Evolutionary conservation across 768 basidiomycete genomes (phyloP).

Genomic region (Solioccasus polychromus): DNA sequence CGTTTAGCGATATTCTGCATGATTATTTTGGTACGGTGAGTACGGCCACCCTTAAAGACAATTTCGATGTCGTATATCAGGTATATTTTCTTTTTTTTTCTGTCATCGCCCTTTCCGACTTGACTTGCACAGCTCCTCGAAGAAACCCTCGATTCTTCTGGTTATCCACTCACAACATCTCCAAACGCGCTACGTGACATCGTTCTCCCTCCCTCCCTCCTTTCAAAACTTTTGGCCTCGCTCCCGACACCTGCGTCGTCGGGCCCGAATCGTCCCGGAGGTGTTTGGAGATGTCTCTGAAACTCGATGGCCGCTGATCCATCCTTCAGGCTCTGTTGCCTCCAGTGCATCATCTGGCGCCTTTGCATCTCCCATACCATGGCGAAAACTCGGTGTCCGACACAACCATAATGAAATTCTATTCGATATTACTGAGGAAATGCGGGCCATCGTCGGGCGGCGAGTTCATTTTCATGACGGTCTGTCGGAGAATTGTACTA

Average conservation of each 20-base stretch:
- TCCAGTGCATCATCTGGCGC: constrained; percentile 41
- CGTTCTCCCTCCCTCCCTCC: constrained; percentile 85
- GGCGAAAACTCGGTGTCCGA: constrained; percentile 81
- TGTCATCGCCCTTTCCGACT: not conserved
- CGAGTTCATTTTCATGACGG: constrained; percentile 6
- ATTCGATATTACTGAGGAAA: constrained; percentile 84
- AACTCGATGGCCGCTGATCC: not conserved
- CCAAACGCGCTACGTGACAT: constrained; percentile 89
- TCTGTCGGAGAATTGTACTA: not conserved
- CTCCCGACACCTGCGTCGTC: constrained; percentile 27
- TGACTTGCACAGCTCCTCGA: constrained; percentile 67
- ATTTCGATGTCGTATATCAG: constrained; percentile 95
- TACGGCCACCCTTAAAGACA: constrained; percentile 76
- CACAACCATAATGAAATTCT: constrained; percentile 91
- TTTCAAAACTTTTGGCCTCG: constrained; percentile 62
- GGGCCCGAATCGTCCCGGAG: constrained; percentile 27
- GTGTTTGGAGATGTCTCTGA: constrained; percentile 7
- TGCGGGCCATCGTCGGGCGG: constrained; percentile 48
- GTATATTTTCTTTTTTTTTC: constrained; percentile 37
- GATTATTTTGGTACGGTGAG: constrained; percentile 90
- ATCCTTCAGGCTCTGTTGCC: constrained; percentile 27
- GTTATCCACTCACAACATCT: constrained; percentile 89
- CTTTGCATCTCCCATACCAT: constrained; percentile 90
- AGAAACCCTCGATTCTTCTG: constrained; percentile 92
- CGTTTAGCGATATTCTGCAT: constrained; percentile 76